Evolutionary conservation across 768 basidiomycete genomes (phyloP).

Genomic region (Kwoniella mangroviensis): DNA sequence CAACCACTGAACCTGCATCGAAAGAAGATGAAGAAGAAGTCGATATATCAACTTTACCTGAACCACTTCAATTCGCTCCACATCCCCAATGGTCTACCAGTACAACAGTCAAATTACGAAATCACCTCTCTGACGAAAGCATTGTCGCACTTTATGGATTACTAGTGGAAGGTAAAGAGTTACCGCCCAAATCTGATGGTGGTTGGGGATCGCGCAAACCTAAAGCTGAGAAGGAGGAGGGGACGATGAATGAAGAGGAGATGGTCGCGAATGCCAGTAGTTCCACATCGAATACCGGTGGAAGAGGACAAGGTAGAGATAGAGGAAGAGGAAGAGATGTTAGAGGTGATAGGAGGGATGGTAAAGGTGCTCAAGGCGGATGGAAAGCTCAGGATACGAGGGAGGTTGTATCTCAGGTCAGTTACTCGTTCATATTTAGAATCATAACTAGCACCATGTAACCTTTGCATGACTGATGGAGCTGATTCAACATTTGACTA

Average conservation of each 20-base stretch:
- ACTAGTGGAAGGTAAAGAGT: conserved; percentile 78
- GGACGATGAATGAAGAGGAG: conserved; percentile 37
- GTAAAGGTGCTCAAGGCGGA: conserved; percentile 37
- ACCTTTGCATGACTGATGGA: no score
- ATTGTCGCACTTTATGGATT: conserved; percentile 72
- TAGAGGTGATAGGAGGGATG: conserved; percentile 42
- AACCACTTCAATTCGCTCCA: conserved; percentile 39
- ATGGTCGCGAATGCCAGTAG: conserved; percentile 2
- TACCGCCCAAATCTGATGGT: conserved; percentile 72
- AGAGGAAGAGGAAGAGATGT: conserved; percentile 48
- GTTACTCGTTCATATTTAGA: no score
- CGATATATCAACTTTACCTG: conserved; percentile 41
- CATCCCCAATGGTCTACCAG: conserved; percentile 36
- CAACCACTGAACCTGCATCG: conserved; percentile 23
- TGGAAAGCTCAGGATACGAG: conserved; percentile 64
- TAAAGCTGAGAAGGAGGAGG: conserved; percentile 24
- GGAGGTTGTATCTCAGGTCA: conserved; percentile 82
- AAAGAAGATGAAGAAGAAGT: conserved; percentile 31
- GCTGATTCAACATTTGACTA: no score
- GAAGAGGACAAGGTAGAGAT: conserved; percentile 50
- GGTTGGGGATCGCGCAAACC: conserved; percentile 66
- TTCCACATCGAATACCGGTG: conserved; percentile 1
- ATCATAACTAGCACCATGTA: no score
- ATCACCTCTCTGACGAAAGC: conserved; percentile 69
- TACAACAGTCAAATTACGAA: conserved; percentile 61